Evolutionary conservation across 2,329 filamentous ascomycete genomes (phyloP).

Genomic region (Talaromyces sp.): DNA sequence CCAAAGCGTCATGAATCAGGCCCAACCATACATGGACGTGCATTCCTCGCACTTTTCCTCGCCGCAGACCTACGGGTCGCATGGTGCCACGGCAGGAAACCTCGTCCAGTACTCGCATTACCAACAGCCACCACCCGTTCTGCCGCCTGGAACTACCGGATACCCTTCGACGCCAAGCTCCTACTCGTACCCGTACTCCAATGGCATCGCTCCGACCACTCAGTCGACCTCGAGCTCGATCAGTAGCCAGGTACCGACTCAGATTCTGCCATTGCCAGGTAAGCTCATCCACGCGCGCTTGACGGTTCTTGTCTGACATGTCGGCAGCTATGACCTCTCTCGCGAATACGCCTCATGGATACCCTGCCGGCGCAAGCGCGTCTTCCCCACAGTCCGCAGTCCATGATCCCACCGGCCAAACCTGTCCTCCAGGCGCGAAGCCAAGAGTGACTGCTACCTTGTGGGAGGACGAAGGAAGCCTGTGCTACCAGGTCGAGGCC

Average conservation of each 20-base stretch:
- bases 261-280: constrained; percentile 63
- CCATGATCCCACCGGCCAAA: constrained; percentile 85
- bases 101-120: constrained; percentile 75
- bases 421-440: constrained; percentile 91
- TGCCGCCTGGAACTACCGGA: constrained; percentile 65
- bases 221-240: constrained; percentile 67
- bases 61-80: constrained; percentile 66
- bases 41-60: constrained; percentile 69
- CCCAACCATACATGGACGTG: constrained; percentile 79
- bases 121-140: constrained; percentile 61
- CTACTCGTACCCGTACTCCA: constrained; percentile 61
- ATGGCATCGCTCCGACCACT: constrained; percentile 69
- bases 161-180: constrained; percentile 55
- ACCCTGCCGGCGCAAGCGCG: constrained; percentile 33
- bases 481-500: constrained; percentile 97
- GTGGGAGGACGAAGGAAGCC: constrained; percentile 96
- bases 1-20: constrained; percentile 68
- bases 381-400: constrained; percentile 39
- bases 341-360: constrained; percentile 28
- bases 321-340: constrained; percentile 37
- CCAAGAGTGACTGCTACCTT: constrained; percentile 91
- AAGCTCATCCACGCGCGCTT: constrained; percentile 12
- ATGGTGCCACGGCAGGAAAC: constrained; percentile 67
- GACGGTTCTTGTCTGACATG: not conserved
- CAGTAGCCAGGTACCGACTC: constrained; percentile 58